Evolutionary conservation across 495 filamentous ascomycete genomes (phyloP), one percentile per base, ranked within the genome.

Genomic region (Pyrenula aspistea): DNA sequence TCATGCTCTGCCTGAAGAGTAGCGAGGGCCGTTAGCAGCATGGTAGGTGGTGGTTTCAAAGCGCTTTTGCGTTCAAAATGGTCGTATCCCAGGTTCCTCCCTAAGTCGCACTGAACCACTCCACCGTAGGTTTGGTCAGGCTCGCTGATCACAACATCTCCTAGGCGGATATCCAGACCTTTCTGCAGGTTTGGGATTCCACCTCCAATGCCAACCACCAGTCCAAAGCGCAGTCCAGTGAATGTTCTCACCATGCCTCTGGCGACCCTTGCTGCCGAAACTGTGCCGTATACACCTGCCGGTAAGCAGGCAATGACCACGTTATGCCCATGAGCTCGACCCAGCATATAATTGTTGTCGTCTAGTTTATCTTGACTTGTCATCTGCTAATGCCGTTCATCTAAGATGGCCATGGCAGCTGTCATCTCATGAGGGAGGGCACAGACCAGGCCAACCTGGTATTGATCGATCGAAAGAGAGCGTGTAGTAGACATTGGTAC

Each of bases 181-280:
- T 54, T 25, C 3, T 55, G 61, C 22, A 25, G 57, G 22, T 49
- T 56, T 20, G 70, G 70, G 1, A 67, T 63, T 1, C 68, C 69
- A 0, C 67, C 69, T 0, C 69, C 69, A 49, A 74, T 68, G n/a
- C 70, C 70, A 1, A 71, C 68, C 60, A 71, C 60, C 25, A 73
- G 31, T 0, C 56, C 62, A 54, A 68, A 62, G 19, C 60, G 51
- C 21, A 73, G 53, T 10, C 42, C 22, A 2, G 57, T 53, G 51
- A 67, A 71, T 1, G 61, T 64, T 1, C 51, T 24, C n/a, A 53
- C 56, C 59, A 70, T 63, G 2, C 70, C 60, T 15, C 55, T 53
- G 1, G 56, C 52, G 2, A 68, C 62, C 1, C 42, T 59, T 12
- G 70, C 57, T 20, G 70, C 69, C 19, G 62, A 60, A 2, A 50